These are phyloP conservation scores for Citrus unshiu DNA, from an alignment of 345 rosid genomes.

Conservation along the genomic window DNA sequence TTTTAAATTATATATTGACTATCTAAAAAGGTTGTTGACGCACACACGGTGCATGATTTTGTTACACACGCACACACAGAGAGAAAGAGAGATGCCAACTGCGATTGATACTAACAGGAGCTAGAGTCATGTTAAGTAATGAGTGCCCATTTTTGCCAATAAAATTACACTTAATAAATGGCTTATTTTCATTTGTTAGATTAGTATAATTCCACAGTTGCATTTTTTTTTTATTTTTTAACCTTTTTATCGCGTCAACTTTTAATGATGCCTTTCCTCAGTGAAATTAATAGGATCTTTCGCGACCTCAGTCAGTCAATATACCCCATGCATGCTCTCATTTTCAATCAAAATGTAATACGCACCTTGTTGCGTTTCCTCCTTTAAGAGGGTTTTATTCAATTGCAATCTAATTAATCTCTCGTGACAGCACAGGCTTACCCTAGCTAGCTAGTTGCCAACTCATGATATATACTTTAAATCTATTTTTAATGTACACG, in stretches of 20 bases:
- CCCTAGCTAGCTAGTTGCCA: background rate
- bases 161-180: background rate
- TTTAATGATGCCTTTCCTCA: too few species aligned
- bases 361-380: background rate
- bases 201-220: background rate
- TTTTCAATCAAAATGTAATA: background rate
- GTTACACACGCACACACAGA: background rate
- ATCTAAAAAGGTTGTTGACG: background rate
- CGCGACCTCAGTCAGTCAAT: background rate
- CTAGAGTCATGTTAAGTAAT: background rate
- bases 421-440: background rate
- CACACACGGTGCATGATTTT: slow-evolving; percentile 1
- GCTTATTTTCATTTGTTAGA: background rate
- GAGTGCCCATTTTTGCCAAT: background rate
- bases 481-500: too few species aligned
- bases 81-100: background rate
- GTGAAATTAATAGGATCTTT: background rate
- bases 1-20: too few species aligned
- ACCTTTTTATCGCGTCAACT: too few species aligned
- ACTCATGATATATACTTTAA: background rate
- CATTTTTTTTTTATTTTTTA: too few species aligned
- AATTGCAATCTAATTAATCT: background rate
- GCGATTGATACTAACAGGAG: background rate
- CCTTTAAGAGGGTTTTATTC: background rate
- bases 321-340: background rate